These are phyloP conservation scores for Ramichloridium luteum DNA, from an alignment of 2,329 filamentous ascomycete species.

Conservation along the genomic window DNA sequence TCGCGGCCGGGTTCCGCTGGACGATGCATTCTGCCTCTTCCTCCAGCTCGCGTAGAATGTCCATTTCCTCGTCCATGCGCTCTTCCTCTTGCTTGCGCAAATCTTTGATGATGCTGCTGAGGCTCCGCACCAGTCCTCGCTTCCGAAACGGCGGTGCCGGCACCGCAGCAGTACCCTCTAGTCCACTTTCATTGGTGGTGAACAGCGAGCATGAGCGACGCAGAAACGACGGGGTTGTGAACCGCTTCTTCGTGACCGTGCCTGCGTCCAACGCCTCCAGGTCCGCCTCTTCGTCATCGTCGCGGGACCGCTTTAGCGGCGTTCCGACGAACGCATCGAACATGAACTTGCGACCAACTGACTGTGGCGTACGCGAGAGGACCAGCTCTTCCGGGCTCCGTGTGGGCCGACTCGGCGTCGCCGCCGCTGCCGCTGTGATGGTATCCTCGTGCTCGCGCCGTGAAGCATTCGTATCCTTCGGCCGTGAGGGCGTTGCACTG, in stretches of 20 bases:
- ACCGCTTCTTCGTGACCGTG: constrained; percentile 25
- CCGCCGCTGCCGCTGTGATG: no score
- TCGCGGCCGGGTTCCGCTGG: constrained; percentile 12
- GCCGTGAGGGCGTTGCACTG: constrained; percentile 35
- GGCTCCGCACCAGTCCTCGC: constrained; percentile 46
- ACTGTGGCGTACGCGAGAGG: constrained; percentile 35
- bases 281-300: constrained; percentile 21
- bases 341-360: constrained; percentile 47
- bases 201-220: constrained; percentile 40
- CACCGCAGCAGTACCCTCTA: constrained; percentile 7
- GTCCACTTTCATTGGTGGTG: constrained; percentile 46
- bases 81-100: constrained; percentile 60
- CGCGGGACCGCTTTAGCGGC: constrained; percentile 42
- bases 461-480: background rate
- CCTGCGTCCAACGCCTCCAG: constrained; percentile 15
- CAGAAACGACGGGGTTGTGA: constrained; percentile 62
- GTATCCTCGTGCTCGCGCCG: constrained; percentile 1
- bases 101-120: constrained; percentile 63
- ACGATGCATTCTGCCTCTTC: constrained; percentile 23
- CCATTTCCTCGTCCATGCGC: constrained; percentile 58
- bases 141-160: constrained; percentile 29
- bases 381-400: constrained; percentile 7
- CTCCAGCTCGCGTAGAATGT: constrained; percentile 62
- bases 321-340: constrained; percentile 51
- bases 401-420: constrained; percentile 28